Evolutionary conservation across 345 rosid genomes (phyloP).

Genomic region (Aquilaria malaccensis): DNA sequence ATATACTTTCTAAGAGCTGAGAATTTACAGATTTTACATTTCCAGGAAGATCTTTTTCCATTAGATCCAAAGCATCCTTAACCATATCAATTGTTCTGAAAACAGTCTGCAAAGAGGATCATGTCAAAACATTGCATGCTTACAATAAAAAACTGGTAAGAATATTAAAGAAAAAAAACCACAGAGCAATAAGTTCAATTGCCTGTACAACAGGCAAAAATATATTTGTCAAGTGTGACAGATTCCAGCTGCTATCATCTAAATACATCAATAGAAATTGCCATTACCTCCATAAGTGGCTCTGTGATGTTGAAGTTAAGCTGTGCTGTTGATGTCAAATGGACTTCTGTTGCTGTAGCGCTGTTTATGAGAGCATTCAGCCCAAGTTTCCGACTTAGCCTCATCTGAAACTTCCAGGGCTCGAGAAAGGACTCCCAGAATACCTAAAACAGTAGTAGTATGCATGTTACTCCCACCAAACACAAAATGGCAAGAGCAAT

Average conservation of each 20-base stretch:
- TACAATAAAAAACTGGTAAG: not conserved
- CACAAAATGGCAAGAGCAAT: not conserved
- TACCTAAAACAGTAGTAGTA: conserved; percentile 39
- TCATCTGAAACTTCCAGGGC: conserved; percentile 75
- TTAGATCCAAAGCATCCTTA: conserved; percentile 48
- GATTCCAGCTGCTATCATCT: too few species aligned
- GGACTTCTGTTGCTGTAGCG: conserved; percentile 48
- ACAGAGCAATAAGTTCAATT: not conserved
- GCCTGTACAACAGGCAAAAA: not conserved
- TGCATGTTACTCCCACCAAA: conserved; percentile 10
- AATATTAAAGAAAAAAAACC: not conserved
- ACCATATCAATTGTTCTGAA: conserved; percentile 73
- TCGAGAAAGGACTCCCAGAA: conserved; percentile 89
- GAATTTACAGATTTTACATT: conserved; percentile 25
- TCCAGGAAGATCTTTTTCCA: conserved; percentile 32
- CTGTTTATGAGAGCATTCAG: conserved; percentile 43
- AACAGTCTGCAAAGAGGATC: conserved; percentile 40
- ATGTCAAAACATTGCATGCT: not conserved
- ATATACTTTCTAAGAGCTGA: conserved; percentile 30
- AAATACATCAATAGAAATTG: conserved; percentile 1
- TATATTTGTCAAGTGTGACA: not conserved
- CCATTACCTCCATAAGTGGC: conserved; percentile 69
- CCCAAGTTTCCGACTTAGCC: conserved; percentile 40
- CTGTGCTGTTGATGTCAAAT: conserved; percentile 51
- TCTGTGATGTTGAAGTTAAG: conserved; percentile 80